Evolutionary conservation across 352 stramenopile genomes (phyloP).

Genomic region (Bremia lactucae): DNA sequence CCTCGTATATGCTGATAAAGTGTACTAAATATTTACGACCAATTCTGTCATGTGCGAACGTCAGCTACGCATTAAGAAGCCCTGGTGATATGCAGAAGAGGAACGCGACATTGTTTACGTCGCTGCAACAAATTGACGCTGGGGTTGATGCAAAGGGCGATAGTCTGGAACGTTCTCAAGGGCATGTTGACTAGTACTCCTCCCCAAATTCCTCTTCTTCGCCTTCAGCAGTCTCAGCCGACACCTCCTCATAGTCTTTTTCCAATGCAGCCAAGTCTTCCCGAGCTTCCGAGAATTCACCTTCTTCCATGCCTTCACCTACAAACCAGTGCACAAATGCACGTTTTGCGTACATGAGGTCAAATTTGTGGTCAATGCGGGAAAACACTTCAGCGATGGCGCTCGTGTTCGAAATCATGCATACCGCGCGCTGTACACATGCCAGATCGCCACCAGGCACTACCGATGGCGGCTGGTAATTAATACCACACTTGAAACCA

Average conservation of each 20-base stretch:
- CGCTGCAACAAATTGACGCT: too few species aligned
- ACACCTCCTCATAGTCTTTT: slow-evolving; percentile 98
- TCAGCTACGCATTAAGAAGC: too few species aligned
- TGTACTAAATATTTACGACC: too few species aligned
- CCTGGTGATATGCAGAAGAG: too few species aligned
- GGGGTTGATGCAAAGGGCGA: too few species aligned
- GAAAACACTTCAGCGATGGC: slow-evolving; percentile 97
- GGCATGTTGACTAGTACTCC: slow-evolving; percentile 73
- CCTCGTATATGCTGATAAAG: too few species aligned
- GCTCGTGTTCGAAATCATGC: slow-evolving; percentile 99
- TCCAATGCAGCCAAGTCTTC: slow-evolving; percentile 74
- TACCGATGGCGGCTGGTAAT: slow-evolving; percentile 96
- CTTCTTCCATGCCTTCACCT: slow-evolving; percentile 99
- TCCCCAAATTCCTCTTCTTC: slow-evolving; percentile 90
- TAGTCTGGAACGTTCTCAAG: too few species aligned
- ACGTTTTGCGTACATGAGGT: slow-evolving; percentile 99
- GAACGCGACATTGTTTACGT: too few species aligned
- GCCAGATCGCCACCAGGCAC: slow-evolving; percentile 95
- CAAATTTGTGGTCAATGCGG: slow-evolving; percentile 99
- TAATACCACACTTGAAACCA: slow-evolving; percentile 92
- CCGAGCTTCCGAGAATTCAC: slow-evolving; percentile 98
- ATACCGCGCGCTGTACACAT: slow-evolving; percentile 95
- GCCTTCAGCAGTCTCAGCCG: slow-evolving; percentile 93
- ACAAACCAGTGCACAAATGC: slow-evolving; percentile 99
- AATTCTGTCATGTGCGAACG: too few species aligned